Evolutionary conservation across 2,329 filamentous ascomycete genomes (phyloP), one percentile per base, ranked within the genome.

Genomic region (Xylaria polymorpha): DNA sequence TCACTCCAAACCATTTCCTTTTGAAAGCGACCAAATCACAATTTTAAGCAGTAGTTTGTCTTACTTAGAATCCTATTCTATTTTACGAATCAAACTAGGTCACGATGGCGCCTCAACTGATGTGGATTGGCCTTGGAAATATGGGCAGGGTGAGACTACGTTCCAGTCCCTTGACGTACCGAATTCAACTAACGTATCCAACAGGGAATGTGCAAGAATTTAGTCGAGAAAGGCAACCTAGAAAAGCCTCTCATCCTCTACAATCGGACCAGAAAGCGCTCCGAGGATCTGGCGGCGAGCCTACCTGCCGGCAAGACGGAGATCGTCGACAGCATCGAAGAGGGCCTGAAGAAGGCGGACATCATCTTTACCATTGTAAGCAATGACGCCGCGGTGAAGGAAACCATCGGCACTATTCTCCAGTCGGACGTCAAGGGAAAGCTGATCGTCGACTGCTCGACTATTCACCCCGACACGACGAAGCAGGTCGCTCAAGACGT

Each of bases 121-220:
- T 93, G 74, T 97, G 90, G 89, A 89, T 97, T 64, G 94, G 94
- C 66, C 86, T 97, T 60, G 94, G 94, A 61, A 97, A 97, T 79
- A 97, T 97, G 89, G 94, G 93, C 73, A 87, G 90, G 77, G 92
- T 92, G 83, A 83, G 87, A 81, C 37, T 7, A 14, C 50, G 20
- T 39, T 18, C 35, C 5, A 59, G 48, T 51, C 37, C 58, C 37
- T n/a, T 32, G 4, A 64, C 15, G 37, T 67, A 69, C 7, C 7
- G 15, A 35, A 20, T 6, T 57, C 20, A 68, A 68, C 67, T 78
- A 65, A 70, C 48, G n/a, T n/a, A 10, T 39, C n/a, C 56, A 59
- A 14, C 46, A 94, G 91, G 93, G 91, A 71, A 97, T 97, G 92
- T 88, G 86, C 81, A 92, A 91, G 80, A 97, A 97, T 78, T 84